A percentile compares a stretch with the other conserved stretches of the same genome.
These are phyloP conservation scores for Neofusicoccum umdonicola DNA, from an alignment of 2,329 filamentous ascomycete genomes.

Conservation along the genomic window DNA sequence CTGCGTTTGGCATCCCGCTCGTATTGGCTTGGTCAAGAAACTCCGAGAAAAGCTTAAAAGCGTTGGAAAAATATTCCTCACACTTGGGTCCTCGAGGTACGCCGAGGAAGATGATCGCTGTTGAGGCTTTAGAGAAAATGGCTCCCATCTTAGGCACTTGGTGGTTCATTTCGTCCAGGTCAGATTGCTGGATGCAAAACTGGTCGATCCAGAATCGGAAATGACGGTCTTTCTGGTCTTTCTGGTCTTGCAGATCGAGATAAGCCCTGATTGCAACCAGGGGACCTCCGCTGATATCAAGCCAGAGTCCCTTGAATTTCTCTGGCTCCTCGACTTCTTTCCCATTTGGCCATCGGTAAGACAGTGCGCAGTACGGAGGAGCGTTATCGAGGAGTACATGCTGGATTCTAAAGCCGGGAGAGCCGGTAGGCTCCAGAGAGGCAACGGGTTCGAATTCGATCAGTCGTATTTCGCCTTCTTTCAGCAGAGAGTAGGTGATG, in stretches of 20 bases:
- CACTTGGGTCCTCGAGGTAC: not conserved
- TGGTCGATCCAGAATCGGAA: not conserved
- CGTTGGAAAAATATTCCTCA: not conserved
- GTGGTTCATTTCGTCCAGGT: not conserved
- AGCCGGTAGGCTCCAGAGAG: not conserved
- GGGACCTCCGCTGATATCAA: not conserved
- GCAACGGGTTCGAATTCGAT: not conserved
- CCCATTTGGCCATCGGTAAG: not conserved
- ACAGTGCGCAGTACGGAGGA: not conserved
- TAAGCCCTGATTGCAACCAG: not conserved
- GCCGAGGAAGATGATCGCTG: not conserved
- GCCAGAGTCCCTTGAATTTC: not conserved
- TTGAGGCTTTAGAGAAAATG: not conserved
- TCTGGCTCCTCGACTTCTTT: not conserved
- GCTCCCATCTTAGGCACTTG: not conserved
- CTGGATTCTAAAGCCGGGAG: not conserved
- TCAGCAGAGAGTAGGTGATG: not conserved
- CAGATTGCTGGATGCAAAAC: not conserved
- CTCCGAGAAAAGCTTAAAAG: not conserved
- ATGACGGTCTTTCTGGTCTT: not conserved
- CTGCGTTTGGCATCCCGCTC: too few relatives aligned
- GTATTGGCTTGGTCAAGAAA: not conserved
- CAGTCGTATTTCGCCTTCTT: not conserved
- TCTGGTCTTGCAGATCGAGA: not conserved
- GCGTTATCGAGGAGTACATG: not conserved